These are phyloP conservation scores for Bacidia gigantensis DNA, from an alignment of 495 filamentous ascomycete genomes.

Conservation along the genomic window DNA sequence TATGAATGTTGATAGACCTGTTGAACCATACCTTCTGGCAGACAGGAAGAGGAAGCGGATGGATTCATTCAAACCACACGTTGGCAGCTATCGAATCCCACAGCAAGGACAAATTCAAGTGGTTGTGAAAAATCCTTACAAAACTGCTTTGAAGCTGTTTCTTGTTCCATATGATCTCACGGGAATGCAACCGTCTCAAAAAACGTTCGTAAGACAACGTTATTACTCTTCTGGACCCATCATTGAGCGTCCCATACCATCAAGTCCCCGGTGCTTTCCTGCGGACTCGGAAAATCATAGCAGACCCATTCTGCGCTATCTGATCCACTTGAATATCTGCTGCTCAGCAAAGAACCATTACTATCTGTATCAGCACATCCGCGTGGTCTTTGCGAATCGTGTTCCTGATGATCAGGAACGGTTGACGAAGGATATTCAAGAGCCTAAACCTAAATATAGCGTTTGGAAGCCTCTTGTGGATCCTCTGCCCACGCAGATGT, in stretches of 20 bases:
- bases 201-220: conserved; percentile 92
- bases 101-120: conserved; percentile 94
- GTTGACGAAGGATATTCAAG: conserved; percentile 77
- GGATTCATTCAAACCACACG: conserved; percentile 59
- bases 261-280: conserved; percentile 29
- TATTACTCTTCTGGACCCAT: conserved; percentile 84
- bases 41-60: conserved; percentile 38
- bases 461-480: conserved; percentile 62
- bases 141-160: conserved; percentile 90
- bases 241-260: conserved; percentile 46
- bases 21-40: neutral
- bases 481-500: conserved; percentile 13
- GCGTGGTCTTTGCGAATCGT: conserved; percentile 94
- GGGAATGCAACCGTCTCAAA: conserved; percentile 92
- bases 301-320: conserved; percentile 73
- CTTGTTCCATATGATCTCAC: conserved; percentile 86
- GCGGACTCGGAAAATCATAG: conserved; percentile 38
- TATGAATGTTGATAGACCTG: neutral
- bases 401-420: conserved; percentile 95
- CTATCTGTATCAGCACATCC: conserved; percentile 80
- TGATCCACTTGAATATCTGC: conserved; percentile 90
- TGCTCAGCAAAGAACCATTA: conserved; percentile 71
- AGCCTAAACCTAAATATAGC: conserved; percentile 76
- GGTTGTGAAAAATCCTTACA: conserved; percentile 92
- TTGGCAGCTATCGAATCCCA: conserved; percentile 87